These are phyloP conservation scores for Alnus rubra DNA, from an alignment of 306 rosid species.

Conservation along the genomic window DNA sequence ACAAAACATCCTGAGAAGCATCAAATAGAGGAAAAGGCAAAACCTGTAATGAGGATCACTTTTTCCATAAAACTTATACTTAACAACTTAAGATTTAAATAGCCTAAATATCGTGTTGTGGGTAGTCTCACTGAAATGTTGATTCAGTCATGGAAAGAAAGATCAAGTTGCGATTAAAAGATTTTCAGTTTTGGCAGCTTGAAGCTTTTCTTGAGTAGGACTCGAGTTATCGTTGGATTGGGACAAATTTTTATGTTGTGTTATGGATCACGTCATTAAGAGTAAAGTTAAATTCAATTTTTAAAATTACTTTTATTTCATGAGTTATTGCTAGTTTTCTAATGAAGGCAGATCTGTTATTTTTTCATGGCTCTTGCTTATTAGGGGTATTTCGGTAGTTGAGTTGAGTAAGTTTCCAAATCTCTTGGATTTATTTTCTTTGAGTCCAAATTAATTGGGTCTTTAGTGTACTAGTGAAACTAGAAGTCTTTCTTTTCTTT, in stretches of 20 bases:
- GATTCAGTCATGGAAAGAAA: neutral
- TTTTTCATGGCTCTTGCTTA: no score
- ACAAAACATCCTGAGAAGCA: neutral
- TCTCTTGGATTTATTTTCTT: no score
- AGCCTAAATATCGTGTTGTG: neutral
- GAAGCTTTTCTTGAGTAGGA: neutral
- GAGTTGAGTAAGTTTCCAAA: no score
- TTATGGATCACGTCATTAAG: neutral
- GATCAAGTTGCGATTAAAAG: neutral
- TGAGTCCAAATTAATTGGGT: no score
- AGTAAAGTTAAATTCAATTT: neutral
- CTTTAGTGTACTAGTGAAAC: no score
- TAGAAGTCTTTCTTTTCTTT: no score
- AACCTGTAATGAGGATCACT: neutral
- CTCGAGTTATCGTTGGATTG: neutral
- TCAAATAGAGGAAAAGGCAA: neutral
- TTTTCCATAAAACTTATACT: neutral
- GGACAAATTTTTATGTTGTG: neutral
- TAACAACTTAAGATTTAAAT: neutral
- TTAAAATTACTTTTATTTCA: neutral
- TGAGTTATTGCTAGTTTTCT: neutral
- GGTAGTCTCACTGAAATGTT: neutral
- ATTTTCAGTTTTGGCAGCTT: neutral
- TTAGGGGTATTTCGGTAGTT: no score
- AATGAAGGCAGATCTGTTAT: neutral